Evolutionary conservation across 345 rosid genomes (phyloP), one percentile per base, ranked within the genome.

Genomic region (Euphorbia tirucalli): DNA sequence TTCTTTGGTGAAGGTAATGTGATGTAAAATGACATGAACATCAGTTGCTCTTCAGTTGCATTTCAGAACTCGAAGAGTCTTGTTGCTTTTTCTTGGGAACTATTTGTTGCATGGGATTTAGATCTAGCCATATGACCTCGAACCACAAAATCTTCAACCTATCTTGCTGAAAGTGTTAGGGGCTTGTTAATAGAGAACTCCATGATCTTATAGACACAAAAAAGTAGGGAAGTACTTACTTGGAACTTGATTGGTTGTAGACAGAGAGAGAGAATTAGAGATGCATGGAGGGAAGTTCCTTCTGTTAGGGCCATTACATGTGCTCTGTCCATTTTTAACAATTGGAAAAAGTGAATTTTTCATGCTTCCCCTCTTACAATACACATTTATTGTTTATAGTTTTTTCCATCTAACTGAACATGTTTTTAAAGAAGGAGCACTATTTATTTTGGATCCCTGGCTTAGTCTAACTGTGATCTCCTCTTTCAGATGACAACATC

Each of bases 1-100:
- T 74, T 82, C 89, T 68, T 74, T 92, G 57, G 77, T 69, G 50
- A 87, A 92, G 96, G 99, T 95, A 69, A 72, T 69, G 18, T 52
- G 32, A 50, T 24, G 39, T 25, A 50, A 73, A 39, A 41, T 18
- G 63, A n/a, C 19, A 11, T 35, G 35, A 22, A 39, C 6, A 61
- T 55, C 24, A 52, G 30, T 71, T 71, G n/a, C 63, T 72, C 30
- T 63, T 72, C 54, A 22, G 19, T 32, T 15, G 41, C 22, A 59
- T 39, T 7, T 22, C 5, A 57, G 58, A 44, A 58, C 35, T 44
- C 31, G 46, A 70, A 59, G 18, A n/a, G n/a, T 57, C 39, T 69
- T 55, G 52, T 52, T 66, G 48, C 14, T 21, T 24, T 11, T 37
- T 39, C 52, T 46, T 46, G 18, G 19, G 18, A 16, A 46, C 52